Conservation (phyloP, 2,329 filamentous ascomycete species). For the Rhinocladiella mackenziei region DNA sequence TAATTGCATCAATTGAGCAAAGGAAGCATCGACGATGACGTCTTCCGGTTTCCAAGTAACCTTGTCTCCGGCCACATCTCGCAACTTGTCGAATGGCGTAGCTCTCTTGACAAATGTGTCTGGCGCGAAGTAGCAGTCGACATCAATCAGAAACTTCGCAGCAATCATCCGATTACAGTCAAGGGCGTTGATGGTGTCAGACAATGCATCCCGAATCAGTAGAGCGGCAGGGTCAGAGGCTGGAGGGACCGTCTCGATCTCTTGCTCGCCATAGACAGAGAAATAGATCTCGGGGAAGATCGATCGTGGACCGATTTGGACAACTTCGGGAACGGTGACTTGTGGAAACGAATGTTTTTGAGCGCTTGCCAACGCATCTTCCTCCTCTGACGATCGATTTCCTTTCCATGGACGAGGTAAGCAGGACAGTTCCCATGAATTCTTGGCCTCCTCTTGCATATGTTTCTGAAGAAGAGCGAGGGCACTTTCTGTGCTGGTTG, state of each 20-base stretch:
- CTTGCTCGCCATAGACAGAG: conserved; percentile 84
- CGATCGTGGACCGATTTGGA: conserved; percentile 68
- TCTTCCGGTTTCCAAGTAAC: conserved; percentile 97
- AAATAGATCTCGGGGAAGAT: conserved; percentile 92
- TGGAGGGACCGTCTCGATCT: conserved; percentile 81
- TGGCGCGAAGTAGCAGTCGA: conserved; percentile 90
- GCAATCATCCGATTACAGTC: conserved; percentile 87
- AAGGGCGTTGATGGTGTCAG: conserved; percentile 90
- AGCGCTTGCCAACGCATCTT: conserved; percentile 57
- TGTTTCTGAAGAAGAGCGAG: conserved; percentile 82
- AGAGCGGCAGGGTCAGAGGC: conserved; percentile 72
- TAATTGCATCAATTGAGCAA: conserved; percentile 87
- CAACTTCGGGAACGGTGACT: conserved; percentile 69
- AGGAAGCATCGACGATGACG: conserved; percentile 93
- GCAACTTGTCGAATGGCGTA: conserved; percentile 84
- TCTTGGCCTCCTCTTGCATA: conserved; percentile 69
- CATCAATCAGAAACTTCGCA: conserved; percentile 84
- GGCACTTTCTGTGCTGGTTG: conserved; percentile 63
- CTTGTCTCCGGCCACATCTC: conserved; percentile 58
- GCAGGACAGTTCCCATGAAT: conserved; percentile 69
- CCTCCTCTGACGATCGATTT: conserved; percentile 42
- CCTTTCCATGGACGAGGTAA: conserved; percentile 55
- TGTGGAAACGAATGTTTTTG: conserved; percentile 72
- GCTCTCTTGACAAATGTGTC: conserved; percentile 90
- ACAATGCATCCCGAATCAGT: conserved; percentile 76